Evolutionary conservation across 2,329 filamentous ascomycete species (phyloP), one percentile per base, ranked within the genome.

Genomic region (Stagonosporopsis chrysanthemi): DNA sequence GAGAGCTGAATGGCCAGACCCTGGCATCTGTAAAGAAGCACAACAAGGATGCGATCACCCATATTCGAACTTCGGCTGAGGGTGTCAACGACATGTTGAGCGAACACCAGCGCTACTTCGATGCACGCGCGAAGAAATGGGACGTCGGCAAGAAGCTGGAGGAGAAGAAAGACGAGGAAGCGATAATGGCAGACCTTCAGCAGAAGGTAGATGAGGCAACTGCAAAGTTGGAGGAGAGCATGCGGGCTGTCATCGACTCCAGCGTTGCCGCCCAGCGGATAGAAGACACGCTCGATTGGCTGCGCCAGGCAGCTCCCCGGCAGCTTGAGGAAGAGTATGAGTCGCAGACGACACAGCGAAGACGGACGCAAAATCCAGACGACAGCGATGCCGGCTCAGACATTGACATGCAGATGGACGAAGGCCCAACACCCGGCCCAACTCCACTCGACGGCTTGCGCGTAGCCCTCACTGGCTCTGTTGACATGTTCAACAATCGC

Each of bases 241-340:
- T 89, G 67, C 80, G 87, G 15, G 76, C 80, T 12, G 72, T 86
- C 45, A 83, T 90, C 56, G 88, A 90, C 72, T 79, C 79, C 8
- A 78, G 82, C 54, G 75, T 80, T 8, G 80, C 78, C 56, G 70
- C 84, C 14, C 72, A 79, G 52, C 68, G 72, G 4, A 68, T 85
- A 41, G 75, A 77, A 28, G 76, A 79, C 12, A 75, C 78, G 2
- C 59, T 88, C 4, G 64, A 69, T 3, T 76, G 77, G 57, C 66
- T 86, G 23, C 62, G 75, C 65, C 57, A 71, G 43, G 58, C 80
- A 64, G 61, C 66, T 57, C 77, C 67, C 9, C 69, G 58, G 31
- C 62, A 61, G 28, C 56, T 73, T n/a, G 60, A 66, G 51, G 46
- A 62, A 15, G 70, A 76, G 35, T 74, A 68, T 17, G 49, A 67